These are phyloP conservation scores for Pseudopithomyces chartarum DNA, from an alignment of 2,329 filamentous ascomycete species.

Conservation along the genomic window DNA sequence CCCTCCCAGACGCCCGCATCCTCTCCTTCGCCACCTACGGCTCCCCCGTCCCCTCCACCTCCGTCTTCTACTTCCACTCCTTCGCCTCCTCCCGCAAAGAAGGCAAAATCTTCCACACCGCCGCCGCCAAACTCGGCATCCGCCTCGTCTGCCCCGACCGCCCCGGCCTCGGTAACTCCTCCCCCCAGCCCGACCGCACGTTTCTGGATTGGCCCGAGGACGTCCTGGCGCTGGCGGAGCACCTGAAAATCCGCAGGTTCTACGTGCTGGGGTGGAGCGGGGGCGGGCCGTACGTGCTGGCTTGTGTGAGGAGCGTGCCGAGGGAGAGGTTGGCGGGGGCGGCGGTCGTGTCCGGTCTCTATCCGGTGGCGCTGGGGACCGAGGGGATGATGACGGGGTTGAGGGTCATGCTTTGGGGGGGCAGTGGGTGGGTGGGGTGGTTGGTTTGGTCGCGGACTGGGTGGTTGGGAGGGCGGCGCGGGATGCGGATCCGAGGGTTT, in stretches of 20 bases:
- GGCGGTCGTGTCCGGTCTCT: constrained; percentile 31
- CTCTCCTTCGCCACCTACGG: constrained; percentile 55
- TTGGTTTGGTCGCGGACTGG: constrained; percentile 26
- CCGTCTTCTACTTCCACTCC: constrained; percentile 52
- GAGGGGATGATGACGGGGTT: constrained; percentile 30
- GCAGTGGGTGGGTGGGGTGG: constrained; percentile 26
- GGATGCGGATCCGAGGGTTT: constrained; percentile 27
- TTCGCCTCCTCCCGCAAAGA: constrained; percentile 52
- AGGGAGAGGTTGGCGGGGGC: constrained; percentile 28
- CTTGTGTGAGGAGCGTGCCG: constrained; percentile 50
- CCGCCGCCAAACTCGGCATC: constrained; percentile 40
- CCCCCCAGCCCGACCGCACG: constrained; percentile 42
- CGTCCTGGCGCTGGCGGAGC: constrained; percentile 46
- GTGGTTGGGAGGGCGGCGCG: constrained; percentile 33
- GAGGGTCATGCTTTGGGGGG: constrained; percentile 31
- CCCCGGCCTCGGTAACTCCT: constrained; percentile 51
- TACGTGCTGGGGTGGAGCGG: constrained; percentile 53
- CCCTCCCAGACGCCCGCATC: constrained; percentile 44
- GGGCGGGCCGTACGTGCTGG: constrained; percentile 55
- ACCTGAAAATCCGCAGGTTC: constrained; percentile 49
- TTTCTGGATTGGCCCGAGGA: constrained; percentile 52
- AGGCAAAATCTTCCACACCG: constrained; percentile 40
- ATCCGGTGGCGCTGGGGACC: constrained; percentile 30
- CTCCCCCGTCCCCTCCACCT: constrained; percentile 43
- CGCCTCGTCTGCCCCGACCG: constrained; percentile 51